Conservation (phyloP, 345 rosid genomes). For the Pistacia atlantica region DNA sequence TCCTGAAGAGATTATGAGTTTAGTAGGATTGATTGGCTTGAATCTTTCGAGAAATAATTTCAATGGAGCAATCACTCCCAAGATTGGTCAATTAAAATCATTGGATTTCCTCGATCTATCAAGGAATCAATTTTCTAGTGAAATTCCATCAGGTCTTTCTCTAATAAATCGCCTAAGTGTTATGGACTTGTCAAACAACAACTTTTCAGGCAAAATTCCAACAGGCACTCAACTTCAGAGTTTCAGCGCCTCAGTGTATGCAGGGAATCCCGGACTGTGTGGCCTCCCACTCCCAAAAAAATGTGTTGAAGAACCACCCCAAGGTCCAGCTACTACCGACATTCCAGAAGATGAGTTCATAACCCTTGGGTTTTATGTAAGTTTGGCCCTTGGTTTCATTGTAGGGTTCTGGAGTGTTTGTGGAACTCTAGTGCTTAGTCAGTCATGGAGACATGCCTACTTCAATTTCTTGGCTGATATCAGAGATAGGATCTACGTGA, state of each 20-base stretch:
- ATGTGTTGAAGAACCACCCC: constrained; percentile 1
- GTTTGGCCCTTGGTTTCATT: neutral
- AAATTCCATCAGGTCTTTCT: constrained; percentile 26
- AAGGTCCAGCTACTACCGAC: neutral
- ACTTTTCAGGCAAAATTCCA: constrained; percentile 21
- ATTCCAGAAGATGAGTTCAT: neutral
- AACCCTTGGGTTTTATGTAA: neutral
- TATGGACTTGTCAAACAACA: constrained; percentile 16
- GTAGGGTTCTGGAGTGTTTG: neutral
- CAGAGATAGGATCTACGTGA: neutral
- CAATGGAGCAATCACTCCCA: constrained; percentile 18
- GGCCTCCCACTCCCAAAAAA: constrained; percentile 10
- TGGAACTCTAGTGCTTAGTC: neutral
- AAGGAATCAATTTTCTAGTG: constrained; percentile 31
- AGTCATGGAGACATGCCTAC: constrained; percentile 16
- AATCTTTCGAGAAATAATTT: constrained; percentile 22
- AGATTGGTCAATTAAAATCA: constrained; percentile 24
- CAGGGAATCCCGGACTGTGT: constrained; percentile 12
- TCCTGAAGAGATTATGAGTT: constrained; percentile 29
- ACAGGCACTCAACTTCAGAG: constrained; percentile 11
- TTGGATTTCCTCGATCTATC: constrained; percentile 39
- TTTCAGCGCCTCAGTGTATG: constrained; percentile 1
- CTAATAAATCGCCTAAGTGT: neutral
- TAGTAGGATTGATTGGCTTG: constrained; percentile 13
- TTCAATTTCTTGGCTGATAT: neutral